Evolutionary conservation across 2,329 filamentous ascomycete genomes (phyloP).

Genomic region (Neofusicoccum umdonicola): DNA sequence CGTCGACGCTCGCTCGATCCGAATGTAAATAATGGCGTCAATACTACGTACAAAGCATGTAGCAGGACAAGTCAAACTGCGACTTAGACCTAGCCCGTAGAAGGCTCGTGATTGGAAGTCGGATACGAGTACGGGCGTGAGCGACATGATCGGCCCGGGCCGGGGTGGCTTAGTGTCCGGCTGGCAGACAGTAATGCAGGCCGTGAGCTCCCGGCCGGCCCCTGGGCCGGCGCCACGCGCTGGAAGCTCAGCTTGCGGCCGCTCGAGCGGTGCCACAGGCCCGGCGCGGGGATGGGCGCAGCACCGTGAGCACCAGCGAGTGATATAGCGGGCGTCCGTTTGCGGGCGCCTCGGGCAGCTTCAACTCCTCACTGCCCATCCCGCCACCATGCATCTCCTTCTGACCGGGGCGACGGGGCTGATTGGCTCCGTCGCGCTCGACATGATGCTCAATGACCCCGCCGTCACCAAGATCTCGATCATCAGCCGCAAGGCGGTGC

Average conservation of each 20-base stretch:
- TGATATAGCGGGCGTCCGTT: background rate
- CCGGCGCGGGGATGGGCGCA: background rate
- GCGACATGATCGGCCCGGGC: background rate
- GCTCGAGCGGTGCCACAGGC: background rate
- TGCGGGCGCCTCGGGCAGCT: background rate
- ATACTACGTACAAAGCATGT: background rate
- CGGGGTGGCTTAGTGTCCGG: background rate
- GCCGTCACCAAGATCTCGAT: constrained; percentile 66
- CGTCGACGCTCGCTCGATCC: background rate
- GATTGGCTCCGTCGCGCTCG: constrained; percentile 40
- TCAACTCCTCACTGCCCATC: background rate
- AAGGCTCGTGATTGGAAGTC: background rate
- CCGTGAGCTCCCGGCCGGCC: background rate
- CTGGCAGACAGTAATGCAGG: background rate
- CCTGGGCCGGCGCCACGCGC: background rate
- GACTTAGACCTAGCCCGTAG: background rate
- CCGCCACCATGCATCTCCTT: constrained; percentile 39
- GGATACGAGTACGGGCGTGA: no score
- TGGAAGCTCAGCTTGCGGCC: background rate
- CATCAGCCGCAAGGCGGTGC: constrained; percentile 63
- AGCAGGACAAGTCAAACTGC: background rate
- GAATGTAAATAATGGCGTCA: background rate
- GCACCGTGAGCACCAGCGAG: background rate
- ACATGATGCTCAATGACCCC: constrained; percentile 35
- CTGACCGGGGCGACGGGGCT: constrained; percentile 47